Evolutionary conservation across 371 early-diverging fungal species (phyloP).

Genomic region (Smittium mucronatum): DNA sequence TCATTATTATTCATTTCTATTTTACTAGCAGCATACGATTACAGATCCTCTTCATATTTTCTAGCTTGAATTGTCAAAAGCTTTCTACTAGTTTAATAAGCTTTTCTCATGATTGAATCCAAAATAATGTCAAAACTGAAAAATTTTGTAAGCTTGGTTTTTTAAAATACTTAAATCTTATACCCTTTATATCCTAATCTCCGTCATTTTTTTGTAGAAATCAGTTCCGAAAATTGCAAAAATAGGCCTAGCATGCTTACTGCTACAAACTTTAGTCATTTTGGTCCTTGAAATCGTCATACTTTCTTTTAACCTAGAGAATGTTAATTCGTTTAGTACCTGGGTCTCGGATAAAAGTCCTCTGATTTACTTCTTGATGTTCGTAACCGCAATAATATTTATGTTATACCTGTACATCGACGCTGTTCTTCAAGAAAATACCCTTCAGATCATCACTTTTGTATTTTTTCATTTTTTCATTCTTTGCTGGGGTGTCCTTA

Average conservation of each 20-base stretch:
- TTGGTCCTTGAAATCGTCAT: conserved; percentile 28
- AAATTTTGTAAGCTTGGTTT: too few relatives aligned
- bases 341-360: conserved; percentile 36
- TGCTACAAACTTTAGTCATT: conserved; percentile 19
- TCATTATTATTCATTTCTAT: too few relatives aligned
- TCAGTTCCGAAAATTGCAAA: not conserved
- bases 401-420: conserved; percentile 38
- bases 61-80: too few relatives aligned
- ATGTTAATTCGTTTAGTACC: conserved; percentile 22
- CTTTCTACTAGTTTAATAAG: too few relatives aligned
- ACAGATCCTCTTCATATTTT: too few relatives aligned
- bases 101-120: too few relatives aligned
- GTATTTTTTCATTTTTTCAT: conserved; percentile 64
- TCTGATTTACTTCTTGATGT: conserved; percentile 43
- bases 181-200: too few relatives aligned
- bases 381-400: conserved; percentile 37
- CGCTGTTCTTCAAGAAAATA: conserved; percentile 47
- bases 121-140: too few relatives aligned
- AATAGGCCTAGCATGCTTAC: conserved; percentile 12
- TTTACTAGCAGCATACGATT: too few relatives aligned
- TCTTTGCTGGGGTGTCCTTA: conserved; percentile 66
- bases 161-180: too few relatives aligned
- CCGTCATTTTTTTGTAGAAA: too few relatives aligned
- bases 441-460: conserved; percentile 75
- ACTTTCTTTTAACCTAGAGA: conserved; percentile 28